Evolutionary conservation across 2,329 filamentous ascomycete genomes (phyloP), one percentile per base, ranked within the genome.

Genomic region (Uncinocarpus reesii): DNA sequence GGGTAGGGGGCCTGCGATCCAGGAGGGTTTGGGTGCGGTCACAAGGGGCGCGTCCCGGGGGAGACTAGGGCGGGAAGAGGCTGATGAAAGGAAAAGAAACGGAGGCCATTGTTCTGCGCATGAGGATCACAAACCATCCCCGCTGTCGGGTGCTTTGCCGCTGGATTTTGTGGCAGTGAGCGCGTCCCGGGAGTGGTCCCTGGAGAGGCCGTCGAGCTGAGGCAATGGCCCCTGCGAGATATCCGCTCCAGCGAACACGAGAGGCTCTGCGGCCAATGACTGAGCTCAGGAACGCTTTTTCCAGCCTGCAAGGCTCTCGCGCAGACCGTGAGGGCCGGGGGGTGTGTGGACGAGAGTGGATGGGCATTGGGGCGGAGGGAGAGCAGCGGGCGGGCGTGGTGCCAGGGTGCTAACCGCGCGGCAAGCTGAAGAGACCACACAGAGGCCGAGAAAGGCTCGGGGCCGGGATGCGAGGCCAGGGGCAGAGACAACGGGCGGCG

Each of bases 61-160:
- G 34, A 23, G 23, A 6, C 26, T 8, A 40, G 24, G 24, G 23
- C 24, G 10, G n/a, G 42, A 13, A 18, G 20, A 28, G 3, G 13
- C 15, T 7, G 18, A 8, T 18, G 10, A 34, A 16, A 8, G 35
- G 35, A 31, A 10, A 34, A 32, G 35, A 40, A 26, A 37, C 7
- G 23, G 24, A 38, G 18, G 34, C 35, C 24, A 47, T 47, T 47
- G 45, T 47, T 41, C 45, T 47, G 45, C 45, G 45, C 45, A 47
- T 47, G 26, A 41, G 45, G 29, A 47, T 47, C 45, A 47, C 45
- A 47, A 35, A 24, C 15, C 36, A 47, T 18, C 23, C 45, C 35
- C 23, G 18, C 11, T 29, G 10, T 47, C 45, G 45, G 45, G 45
- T 32, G 45, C 32, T 46, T 38, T 34, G 35, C 35, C n/a, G 34